Base-by-base conservation (phyloP, 768 basidiomycete species). In the Agaricus subrufescens region DNA sequence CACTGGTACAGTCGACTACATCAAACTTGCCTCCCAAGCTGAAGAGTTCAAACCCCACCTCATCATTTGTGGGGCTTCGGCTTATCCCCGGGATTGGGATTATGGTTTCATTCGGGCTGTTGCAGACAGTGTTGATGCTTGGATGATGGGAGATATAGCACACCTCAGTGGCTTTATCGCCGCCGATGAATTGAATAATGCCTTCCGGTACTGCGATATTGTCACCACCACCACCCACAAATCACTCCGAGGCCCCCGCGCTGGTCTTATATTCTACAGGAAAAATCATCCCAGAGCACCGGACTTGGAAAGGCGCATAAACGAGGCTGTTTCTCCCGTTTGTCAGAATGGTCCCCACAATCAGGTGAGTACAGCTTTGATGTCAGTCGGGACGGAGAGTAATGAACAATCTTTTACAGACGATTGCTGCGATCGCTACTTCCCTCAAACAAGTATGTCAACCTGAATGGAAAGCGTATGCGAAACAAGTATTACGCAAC, bases 261-360 rank as follows among this genome's bases (percentile, higher is more conserved):
- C 95, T 50, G 97, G 97, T 70, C 77, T 99, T 60, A 89, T 98
- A 77, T 99, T 99, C 83, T 99, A 95, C 87, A 84, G 90, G 72
- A 97, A 89, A 74, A 93, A 96, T 68, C 84, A 85, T 64, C 83
- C 89, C 66, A 79, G 85, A 57, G 73, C 84, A 23, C 74, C 82
- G 63, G 96, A 98, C 63, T 83, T 99, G 44, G 96, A 98, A 81
- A 93, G 91, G 73, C 89, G 95, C 54, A 86, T 99, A 65, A 98
- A 98, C 71, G 91, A 96, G 39, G 94, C 97, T 50, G 96, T 99
- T 60, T 99, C 98, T 86, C 97, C 97, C 55, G 95, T 96, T 38
- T 98, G 97, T 82, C 97, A 98, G 75, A 97, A 97, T 73, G 97
- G 96, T 49, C 97, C 96, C 43, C 97, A 98, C 80, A 98, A 98